Percentiles rank a stretch among this genome's conserved stretches.
Evolutionary conservation across 2,329 filamentous ascomycete genomes (phyloP).

Genomic region (Fusarium incarnatum): DNA sequence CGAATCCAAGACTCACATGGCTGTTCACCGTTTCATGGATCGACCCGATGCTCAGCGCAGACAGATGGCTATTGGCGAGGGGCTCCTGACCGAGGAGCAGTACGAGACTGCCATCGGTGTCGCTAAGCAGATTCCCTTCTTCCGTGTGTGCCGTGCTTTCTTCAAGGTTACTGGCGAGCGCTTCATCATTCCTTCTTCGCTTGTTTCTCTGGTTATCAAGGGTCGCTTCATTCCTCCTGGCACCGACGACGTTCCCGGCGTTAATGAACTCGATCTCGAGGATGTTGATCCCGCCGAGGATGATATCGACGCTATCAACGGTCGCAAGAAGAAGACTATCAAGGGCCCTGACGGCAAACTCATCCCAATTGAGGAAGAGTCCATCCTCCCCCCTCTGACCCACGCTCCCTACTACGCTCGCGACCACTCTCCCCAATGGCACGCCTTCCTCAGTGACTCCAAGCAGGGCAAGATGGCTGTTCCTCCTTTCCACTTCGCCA

Average conservation of each 20-base stretch:
- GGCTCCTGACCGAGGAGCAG: constrained; percentile 78
- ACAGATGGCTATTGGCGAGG: constrained; percentile 75
- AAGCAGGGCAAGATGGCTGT: constrained; percentile 97
- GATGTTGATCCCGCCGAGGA: constrained; percentile 94
- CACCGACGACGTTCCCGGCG: constrained; percentile 75
- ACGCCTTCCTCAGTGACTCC: constrained; percentile 92
- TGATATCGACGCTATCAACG: constrained; percentile 86
- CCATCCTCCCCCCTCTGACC: constrained; percentile 83
- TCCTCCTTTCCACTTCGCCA: constrained; percentile 93
- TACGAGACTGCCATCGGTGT: constrained; percentile 81
- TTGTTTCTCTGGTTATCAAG: constrained; percentile 96
- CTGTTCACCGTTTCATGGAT: constrained; percentile 89
- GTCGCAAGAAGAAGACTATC: constrained; percentile 76
- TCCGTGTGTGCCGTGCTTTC: constrained; percentile 91
- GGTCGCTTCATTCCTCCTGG: constrained; percentile 93
- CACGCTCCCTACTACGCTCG: constrained; percentile 91
- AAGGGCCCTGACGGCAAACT: constrained; percentile 71
- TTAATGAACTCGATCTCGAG: constrained; percentile 84
- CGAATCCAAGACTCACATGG: constrained; percentile 78
- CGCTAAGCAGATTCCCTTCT: constrained; percentile 83
- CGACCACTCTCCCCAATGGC: constrained; percentile 91
- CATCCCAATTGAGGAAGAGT: constrained; percentile 68
- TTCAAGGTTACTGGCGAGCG: constrained; percentile 98
- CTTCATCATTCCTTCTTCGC: constrained; percentile 88
- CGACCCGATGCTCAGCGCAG: constrained; percentile 80